Evolutionary conservation across 2,329 filamentous ascomycete genomes (phyloP).

Genomic region (Colletotrichum chrysophilum): DNA sequence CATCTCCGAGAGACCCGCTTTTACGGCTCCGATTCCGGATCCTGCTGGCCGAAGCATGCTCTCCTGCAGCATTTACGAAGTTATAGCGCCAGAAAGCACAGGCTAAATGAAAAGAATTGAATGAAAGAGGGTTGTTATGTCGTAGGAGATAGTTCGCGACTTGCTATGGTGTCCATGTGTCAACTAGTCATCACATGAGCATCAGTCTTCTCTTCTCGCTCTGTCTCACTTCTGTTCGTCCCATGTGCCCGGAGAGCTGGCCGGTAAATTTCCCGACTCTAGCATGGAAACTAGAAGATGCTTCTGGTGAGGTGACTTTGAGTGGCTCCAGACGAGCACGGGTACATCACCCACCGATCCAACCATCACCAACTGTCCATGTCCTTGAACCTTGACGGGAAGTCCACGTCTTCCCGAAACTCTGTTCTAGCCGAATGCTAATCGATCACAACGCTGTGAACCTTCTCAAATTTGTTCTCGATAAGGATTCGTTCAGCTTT

Average conservation of each 20-base stretch:
- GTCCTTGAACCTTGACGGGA: neutral
- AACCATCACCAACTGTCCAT: neutral
- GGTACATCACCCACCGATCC: neutral
- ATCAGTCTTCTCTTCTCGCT: neutral
- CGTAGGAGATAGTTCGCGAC: no score
- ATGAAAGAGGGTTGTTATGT: accelerated
- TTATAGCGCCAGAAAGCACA: neutral
- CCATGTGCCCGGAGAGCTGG: neutral
- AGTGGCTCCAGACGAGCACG: neutral
- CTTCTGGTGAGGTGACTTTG: neutral
- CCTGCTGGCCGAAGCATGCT: neutral
- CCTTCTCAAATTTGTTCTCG: neutral
- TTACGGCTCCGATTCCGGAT: neutral
- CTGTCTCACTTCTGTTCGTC: neutral
- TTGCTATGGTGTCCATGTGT: neutral
- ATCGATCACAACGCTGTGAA: neutral
- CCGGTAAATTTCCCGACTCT: neutral
- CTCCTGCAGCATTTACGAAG: neutral
- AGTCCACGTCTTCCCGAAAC: neutral
- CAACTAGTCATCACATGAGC: neutral
- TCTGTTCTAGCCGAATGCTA: neutral
- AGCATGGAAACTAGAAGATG: accelerated
- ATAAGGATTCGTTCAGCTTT: neutral
- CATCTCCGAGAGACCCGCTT: neutral
- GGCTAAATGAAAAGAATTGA: no score